Conservation (phyloP, 805 yeast genomes). For the Lipomyces spencermartinsiae region DNA sequence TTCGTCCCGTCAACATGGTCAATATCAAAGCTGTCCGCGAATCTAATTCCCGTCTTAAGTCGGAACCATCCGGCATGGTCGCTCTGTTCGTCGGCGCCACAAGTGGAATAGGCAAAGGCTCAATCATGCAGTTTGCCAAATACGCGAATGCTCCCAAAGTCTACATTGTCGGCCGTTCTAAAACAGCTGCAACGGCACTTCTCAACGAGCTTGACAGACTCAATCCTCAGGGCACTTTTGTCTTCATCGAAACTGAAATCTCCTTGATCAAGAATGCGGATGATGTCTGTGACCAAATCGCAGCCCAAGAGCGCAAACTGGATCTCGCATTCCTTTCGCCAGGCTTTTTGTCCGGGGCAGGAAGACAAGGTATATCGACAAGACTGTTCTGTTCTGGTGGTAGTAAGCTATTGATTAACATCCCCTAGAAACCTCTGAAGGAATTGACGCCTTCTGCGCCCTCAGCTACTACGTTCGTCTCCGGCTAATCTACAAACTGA, state of each 20-base stretch:
- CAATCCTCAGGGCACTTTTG: slow-evolving; percentile 6
- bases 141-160: slow-evolving; percentile 10
- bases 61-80: slow-evolving; percentile 6
- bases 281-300: slow-evolving; percentile 4
- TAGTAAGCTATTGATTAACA: no score
- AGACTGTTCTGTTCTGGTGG: no score
- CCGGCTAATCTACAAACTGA: neutral
- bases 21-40: neutral
- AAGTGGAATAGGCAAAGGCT: slow-evolving; percentile 6
- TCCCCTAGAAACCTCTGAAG: slow-evolving; percentile 1
- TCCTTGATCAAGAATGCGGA: slow-evolving; percentile 7
- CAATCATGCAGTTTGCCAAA: slow-evolving; percentile 11
- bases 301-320: slow-evolving; percentile 2
- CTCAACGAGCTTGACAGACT: neutral
- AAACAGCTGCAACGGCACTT: neutral
- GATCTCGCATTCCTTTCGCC: slow-evolving; percentile 7
- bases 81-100: slow-evolving; percentile 16
- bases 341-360: slow-evolving; percentile 1
- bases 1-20: no score
- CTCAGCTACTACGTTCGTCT: slow-evolving; percentile 7
- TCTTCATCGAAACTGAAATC: slow-evolving; percentile 10
- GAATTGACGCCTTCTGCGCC: neutral
- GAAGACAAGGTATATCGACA: neutral
- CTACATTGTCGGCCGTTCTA: slow-evolving; percentile 13
- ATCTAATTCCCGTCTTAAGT: neutral